Evolutionary conservation across 768 basidiomycete species (phyloP), one percentile per base, ranked within the genome.

Genomic region (Sarcodon aspratus): DNA sequence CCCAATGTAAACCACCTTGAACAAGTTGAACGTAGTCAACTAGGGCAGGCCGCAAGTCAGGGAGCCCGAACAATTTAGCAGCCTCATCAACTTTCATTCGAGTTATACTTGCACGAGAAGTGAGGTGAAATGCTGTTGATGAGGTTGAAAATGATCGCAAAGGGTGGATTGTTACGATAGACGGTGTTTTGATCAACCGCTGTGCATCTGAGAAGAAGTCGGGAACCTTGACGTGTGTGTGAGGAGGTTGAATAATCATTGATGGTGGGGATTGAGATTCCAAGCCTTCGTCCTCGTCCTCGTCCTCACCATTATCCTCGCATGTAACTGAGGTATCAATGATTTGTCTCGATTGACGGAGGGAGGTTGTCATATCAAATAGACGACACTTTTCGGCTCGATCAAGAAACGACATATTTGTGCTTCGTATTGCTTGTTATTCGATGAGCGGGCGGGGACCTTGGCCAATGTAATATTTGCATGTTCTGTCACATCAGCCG

Each of bases 401-500:
- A 37, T 37, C 10, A 37, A 15, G 15, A 10, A 15, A 10, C 59
- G 51, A 33, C 59, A 61, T 33, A 70, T 69, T 51, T 71, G 36
- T 10, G 36, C 10, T 37, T 15, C 36, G 36, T 37, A 37, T 15
- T 37, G 36, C 10, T 15, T 15, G 15, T 37, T 37, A 15, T 37
- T 37, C 10, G 36, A 10, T 10, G 10, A 10, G 10, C 15, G 10
- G 15, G 36, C 10, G 36, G 36, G 36, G 36, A 37, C 15, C 36
- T 37, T 37, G 36, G 15, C 15, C 15, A 15, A 10, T 10, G 10
- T 10, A 15, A 37, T 37, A 37, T 37, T 10, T 10, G 36, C 36
- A 15, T 15, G 36, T 48, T 71, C 63, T 10, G 62, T 66, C 9
- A 59, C 50, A 52, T 71, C 63, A 0, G 63, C 61, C 43, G 66